Evolutionary conservation across 352 stramenopile species (phyloP).

Genomic region (Phytophthora cactorum): DNA sequence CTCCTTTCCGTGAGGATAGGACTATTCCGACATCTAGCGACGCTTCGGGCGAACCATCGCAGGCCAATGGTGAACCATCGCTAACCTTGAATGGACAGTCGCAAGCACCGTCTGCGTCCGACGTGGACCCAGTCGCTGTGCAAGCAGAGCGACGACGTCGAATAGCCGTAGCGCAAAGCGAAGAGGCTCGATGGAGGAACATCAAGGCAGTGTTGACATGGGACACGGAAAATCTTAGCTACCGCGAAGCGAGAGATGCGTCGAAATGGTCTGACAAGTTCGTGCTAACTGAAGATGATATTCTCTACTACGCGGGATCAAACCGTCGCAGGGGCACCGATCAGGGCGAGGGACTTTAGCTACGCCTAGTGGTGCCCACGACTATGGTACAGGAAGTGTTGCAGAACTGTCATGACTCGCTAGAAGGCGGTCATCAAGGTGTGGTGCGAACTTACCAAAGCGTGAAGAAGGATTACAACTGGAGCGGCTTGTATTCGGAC

Average conservation of each 20-base stretch:
- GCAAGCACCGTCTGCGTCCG: too few relatives aligned
- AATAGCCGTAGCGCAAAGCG: neutral
- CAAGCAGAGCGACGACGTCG: neutral
- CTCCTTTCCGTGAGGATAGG: too few relatives aligned
- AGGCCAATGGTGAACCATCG: too few relatives aligned
- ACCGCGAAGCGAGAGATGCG: neutral
- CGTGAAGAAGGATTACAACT: neutral
- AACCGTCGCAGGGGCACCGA: neutral
- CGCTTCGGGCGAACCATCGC: too few relatives aligned
- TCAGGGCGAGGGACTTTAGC: neutral
- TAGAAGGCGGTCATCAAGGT: neutral
- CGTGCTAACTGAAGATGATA: neutral
- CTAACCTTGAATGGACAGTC: too few relatives aligned
- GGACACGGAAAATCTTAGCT: neutral
- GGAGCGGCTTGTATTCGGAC: neutral
- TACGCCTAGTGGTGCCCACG: neutral
- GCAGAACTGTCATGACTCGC: neutral
- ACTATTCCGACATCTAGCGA: too few relatives aligned
- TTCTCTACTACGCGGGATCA: neutral
- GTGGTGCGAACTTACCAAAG: neutral
- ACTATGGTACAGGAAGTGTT: neutral
- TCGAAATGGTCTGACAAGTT: neutral
- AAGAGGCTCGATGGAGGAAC: neutral
- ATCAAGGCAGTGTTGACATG: neutral
- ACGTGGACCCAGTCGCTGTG: neutral